Evolutionary conservation across 306 rosid genomes (phyloP).

Genomic region (Glycine soja): DNA sequence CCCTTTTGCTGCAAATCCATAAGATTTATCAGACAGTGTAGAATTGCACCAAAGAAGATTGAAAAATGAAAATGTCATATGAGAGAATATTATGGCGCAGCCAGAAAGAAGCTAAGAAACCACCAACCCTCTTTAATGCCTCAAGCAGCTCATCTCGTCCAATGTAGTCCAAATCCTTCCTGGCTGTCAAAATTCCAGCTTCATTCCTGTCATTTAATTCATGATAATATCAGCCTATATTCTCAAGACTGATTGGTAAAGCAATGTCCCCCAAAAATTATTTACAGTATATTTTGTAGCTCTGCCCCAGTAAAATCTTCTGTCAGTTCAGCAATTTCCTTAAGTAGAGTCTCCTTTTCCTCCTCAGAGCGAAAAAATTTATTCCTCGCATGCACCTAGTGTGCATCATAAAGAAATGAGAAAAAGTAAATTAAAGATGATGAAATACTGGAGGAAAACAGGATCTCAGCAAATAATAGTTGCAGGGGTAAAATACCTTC

Average conservation of each 20-base stretch:
- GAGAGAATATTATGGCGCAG: slow-evolving; percentile 45
- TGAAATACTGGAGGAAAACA: slow-evolving; percentile 39
- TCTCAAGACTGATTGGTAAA: slow-evolving; percentile 35
- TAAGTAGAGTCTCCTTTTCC: slow-evolving; percentile 75
- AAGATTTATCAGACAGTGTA: slow-evolving; percentile 42
- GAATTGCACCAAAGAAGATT: slow-evolving; percentile 2
- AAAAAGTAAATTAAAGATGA: slow-evolving; percentile 17
- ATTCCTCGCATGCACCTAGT: slow-evolving; percentile 96
- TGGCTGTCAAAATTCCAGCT: slow-evolving; percentile 99
- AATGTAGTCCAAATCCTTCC: slow-evolving; percentile 92
- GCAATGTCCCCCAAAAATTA: slow-evolving; percentile 36
- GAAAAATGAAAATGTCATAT: slow-evolving; percentile 3
- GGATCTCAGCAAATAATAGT: slow-evolving; percentile 17
- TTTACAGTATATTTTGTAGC: slow-evolving; percentile 95
- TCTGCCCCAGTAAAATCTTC: slow-evolving; percentile 99
- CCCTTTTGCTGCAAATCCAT: slow-evolving; percentile 89
- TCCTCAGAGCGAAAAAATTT: slow-evolving; percentile 83
- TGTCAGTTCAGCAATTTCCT: slow-evolving; percentile 84
- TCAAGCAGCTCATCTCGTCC: slow-evolving; percentile 91
- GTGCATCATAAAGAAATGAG: slow-evolving; percentile 36
- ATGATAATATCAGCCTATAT: slow-evolving; percentile 47
- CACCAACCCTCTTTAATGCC: slow-evolving; percentile 95
- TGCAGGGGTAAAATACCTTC: slow-evolving; percentile 63
- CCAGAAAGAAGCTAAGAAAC: slow-evolving; percentile 34
- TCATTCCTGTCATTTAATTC: slow-evolving; percentile 76